Evolutionary conservation across 306 rosid genomes (phyloP).

Genomic region (Rosa lucieae): DNA sequence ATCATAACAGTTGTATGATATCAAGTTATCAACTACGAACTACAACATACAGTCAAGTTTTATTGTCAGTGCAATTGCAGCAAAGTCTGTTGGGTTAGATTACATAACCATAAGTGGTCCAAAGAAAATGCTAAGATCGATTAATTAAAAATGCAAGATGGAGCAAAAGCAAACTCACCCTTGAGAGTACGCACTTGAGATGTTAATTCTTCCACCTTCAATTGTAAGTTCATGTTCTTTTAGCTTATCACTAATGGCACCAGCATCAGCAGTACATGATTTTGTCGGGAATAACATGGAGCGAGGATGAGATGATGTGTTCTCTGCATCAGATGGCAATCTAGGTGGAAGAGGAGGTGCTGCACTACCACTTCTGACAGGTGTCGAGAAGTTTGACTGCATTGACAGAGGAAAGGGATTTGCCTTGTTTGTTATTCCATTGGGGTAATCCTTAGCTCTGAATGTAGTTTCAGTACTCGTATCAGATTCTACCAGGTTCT

Average conservation of each 20-base stretch:
- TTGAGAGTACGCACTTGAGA: constrained; percentile 87
- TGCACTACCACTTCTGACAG: constrained; percentile 39
- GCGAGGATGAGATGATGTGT: constrained; percentile 42
- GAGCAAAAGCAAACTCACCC: constrained; percentile 57
- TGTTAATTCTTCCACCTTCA: constrained; percentile 87
- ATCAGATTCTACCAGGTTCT: constrained; percentile 54
- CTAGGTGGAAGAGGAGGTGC: constrained; percentile 53
- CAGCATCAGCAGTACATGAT: constrained; percentile 36
- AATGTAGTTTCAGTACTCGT: constrained; percentile 54
- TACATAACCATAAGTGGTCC: background rate
- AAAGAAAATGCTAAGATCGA: background rate
- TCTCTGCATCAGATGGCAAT: constrained; percentile 54
- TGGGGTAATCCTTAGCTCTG: constrained; percentile 51
- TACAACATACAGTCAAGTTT: background rate
- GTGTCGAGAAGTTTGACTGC: constrained; percentile 57
- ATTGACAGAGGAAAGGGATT: constrained; percentile 49
- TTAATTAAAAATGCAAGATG: background rate
- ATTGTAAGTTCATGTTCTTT: constrained; percentile 75
- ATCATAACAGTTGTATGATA: background rate
- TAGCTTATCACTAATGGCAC: constrained; percentile 55
- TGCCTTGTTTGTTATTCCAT: constrained; percentile 51
- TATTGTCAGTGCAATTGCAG: background rate
- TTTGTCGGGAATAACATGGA: constrained; percentile 39
- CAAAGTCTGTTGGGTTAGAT: background rate
- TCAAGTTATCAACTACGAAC: background rate